Evolutionary conservation across 371 early-diverging fungal species (phyloP), one percentile per base, ranked within the genome.

Genomic region (Mortierella sp.): DNA sequence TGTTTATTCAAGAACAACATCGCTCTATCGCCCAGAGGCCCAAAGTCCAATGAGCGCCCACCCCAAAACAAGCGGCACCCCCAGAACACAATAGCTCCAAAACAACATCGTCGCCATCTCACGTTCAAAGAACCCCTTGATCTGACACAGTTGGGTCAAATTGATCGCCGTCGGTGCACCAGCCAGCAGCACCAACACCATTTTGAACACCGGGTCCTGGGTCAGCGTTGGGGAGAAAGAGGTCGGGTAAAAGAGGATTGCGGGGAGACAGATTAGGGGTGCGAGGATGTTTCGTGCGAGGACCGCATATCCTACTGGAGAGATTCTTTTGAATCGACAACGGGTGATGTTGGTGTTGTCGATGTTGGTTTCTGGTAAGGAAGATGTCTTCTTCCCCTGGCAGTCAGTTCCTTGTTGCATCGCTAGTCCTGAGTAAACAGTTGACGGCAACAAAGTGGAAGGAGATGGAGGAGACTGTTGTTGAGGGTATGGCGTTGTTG

Each of bases 121-220:
- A n/a, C 90, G 83, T 74, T 92, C 91, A 81, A 90, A 93, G 32
- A 90, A 83, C 11, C 88, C 88, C 75, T 90, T 91, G 73, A 91
- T 90, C 75, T 92, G 92, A 14, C 90, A 89, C 55, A 93, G 88
- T 70, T 93, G 93, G 2, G 89, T 88, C 27, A 92, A 74, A 60
- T 92, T 93, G 73, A 93, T 91, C 5, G 93, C 92, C 1, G 92
- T 92, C 4, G 93, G 93, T 3, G 91, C 85, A 32, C 89, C 90
- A 4, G 90, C 91, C 27, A 91, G 76, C 24, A 93, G 82, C 4
- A 93, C 87, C 82, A 92, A 83, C 71, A 88, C 85, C 65, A 89
- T 77, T 4, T 88, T 74, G 78, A 93, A 91, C 14, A 90, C 87
- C 21, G 91, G 92, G 32, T 93, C 93, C 56, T 54, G 70, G 0